Base-by-base conservation (phyloP, 805 yeast species). In the Saccharomycopsis babjevae region DNA sequence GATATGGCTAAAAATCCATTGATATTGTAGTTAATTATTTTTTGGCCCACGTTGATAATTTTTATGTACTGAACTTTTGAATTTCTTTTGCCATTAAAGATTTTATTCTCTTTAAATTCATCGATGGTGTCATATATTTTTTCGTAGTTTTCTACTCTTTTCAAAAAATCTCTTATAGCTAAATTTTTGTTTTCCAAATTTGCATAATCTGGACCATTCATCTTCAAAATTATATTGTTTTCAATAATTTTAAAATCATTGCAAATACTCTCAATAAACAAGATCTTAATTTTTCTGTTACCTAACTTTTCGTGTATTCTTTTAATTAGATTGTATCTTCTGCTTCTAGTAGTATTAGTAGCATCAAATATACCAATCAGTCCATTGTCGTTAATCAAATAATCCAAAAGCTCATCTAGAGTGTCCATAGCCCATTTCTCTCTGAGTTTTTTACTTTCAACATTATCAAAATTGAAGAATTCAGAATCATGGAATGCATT, bases 341-440 rank as follows among this genome's bases (percentile, higher is more conserved):
- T 77, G n/a, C 71, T 70, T 64, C 79, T 84, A 1, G 92, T 88
- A 2, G 89, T 83, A 69, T 88, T 88, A 1, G 96, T 88, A 1
- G 94, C 94, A 73, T 88, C 96, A 70, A 88, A 87, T 10, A 93
- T 89, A 1, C 97, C 99, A 8, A 93, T 97, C 5, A 92, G 84
- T 1, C 98, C 98, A 38, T 85, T 83, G 0, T 90, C 96, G 15
- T 82, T 79, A 56, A 91, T 71, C 4, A 94, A 80, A 72, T 89
- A 92, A 66, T 92, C 93, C 40, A 93, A 75, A 60, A 93, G 73
- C 68, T 86, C 88, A 63, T 90, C 93, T 61, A 93, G 75, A 0
- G 99, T 93, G 65, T 93, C 96, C 83, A 87, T 85, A 0, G 99
- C 99, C 98, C 98, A 94, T 71, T 87, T 82, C 68, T 93, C 97